Conservation (phyloP, 192 early-diverging fungal species). For the Backusella parvicylindrica region DNA sequence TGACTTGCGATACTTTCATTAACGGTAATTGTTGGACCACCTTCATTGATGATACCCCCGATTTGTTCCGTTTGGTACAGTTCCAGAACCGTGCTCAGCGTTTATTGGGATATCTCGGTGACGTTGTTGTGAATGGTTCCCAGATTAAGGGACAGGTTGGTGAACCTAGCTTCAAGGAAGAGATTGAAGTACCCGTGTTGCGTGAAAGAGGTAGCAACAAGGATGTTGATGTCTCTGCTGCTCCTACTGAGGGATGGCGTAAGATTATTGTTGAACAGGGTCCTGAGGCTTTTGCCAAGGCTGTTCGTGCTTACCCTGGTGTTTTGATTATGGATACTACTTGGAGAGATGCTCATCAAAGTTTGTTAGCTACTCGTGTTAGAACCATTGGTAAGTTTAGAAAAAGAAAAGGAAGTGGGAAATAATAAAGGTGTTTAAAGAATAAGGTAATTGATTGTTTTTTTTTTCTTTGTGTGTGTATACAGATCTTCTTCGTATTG, state of each 20-base stretch:
- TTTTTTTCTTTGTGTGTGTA: background rate
- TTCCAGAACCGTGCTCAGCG: constrained; percentile 84
- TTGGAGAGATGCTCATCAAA: constrained; percentile 96
- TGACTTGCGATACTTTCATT: constrained; percentile 80
- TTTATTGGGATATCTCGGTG: constrained; percentile 85
- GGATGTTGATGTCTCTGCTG: constrained; percentile 48
- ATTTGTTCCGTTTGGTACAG: constrained; percentile 79
- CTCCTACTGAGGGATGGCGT: constrained; percentile 81
- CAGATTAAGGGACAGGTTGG: constrained; percentile 86
- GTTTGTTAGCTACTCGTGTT: constrained; percentile 91
- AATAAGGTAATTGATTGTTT: background rate
- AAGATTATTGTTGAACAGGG: constrained; percentile 83
- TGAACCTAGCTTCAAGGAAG: constrained; percentile 63
- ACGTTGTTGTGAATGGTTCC: constrained; percentile 90
- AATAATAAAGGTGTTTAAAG: background rate
- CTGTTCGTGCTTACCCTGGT: constrained; percentile 83
- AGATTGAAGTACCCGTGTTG: constrained; percentile 64
- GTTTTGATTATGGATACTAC: constrained; percentile 96
- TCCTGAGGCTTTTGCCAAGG: constrained; percentile 88
- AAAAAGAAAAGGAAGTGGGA: background rate
- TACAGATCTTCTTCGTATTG: constrained; percentile 71
- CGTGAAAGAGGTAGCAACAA: constrained; percentile 42
- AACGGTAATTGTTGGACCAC: constrained; percentile 92
- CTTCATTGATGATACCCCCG: constrained; percentile 96
- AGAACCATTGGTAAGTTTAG: constrained; percentile 85